phyloP scores from a whole-genome alignment of 352 stramenopile species.

The Phytopythium boreale region DNA sequence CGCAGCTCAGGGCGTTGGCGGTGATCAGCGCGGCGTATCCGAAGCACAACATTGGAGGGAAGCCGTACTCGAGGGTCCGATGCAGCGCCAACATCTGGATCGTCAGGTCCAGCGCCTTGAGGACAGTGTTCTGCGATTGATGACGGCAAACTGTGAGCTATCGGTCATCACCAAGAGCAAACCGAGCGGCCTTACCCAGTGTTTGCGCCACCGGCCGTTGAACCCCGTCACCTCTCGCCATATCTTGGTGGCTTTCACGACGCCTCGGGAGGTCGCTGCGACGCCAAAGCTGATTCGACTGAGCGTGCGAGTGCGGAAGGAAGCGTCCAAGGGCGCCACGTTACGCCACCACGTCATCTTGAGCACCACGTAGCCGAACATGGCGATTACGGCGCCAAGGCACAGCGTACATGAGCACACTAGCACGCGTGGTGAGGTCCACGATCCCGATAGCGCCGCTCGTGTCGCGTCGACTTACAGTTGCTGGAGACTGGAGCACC shows the following conservation, averaged over 20 bases:
- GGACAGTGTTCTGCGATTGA: neutral
- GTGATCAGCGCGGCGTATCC: neutral
- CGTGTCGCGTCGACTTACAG: neutral
- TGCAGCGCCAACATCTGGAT: conserved; percentile 1
- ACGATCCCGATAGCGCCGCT: neutral
- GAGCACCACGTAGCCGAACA: neutral
- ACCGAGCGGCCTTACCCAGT: neutral
- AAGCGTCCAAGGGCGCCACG: neutral
- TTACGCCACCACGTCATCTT: conserved; percentile 5
- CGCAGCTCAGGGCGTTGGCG: conserved; percentile 2
- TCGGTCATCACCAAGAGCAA: too few relatives aligned
- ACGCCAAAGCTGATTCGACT: neutral
- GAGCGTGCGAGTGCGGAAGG: neutral
- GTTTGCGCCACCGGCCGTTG: conserved; percentile 1
- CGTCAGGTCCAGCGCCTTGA: conserved; percentile 8
- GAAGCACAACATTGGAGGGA: neutral
- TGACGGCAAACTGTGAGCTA: neutral
- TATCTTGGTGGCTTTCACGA: neutral
- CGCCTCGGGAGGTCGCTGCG: neutral
- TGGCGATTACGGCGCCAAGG: neutral
- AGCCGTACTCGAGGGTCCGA: conserved; percentile 3
- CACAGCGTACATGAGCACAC: conserved; percentile 4
- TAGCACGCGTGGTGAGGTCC: neutral
- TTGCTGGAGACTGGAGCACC: conserved; percentile 7
- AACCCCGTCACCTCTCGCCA: neutral